These are phyloP conservation scores for Adansonia digitata DNA, from an alignment of 345 rosid genomes.

Conservation along the genomic window DNA sequence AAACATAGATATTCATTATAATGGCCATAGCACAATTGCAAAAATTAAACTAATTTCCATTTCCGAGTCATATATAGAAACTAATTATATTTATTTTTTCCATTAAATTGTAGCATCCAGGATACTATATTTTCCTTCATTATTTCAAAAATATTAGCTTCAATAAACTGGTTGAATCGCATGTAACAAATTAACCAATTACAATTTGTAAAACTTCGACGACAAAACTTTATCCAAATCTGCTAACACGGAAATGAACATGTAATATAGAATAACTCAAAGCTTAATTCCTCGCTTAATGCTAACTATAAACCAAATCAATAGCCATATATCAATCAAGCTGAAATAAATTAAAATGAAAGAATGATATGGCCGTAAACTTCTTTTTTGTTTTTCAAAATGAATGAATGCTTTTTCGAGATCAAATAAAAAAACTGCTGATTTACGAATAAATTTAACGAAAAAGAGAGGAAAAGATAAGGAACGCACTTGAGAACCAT, in stretches of 20 bases:
- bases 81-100: neutral
- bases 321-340: neutral
- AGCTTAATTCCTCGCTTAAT: neutral
- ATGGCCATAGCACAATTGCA: no score
- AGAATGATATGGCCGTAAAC: neutral
- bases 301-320: neutral
- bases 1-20: no score
- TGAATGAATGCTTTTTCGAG: neutral
- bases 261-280: neutral
- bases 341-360: neutral
- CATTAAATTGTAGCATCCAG: neutral
- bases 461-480: neutral
- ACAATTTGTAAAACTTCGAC: no score
- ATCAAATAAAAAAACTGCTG: neutral
- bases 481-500: conserved; percentile 47
- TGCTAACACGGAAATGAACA: neutral
- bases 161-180: neutral
- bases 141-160: neutral
- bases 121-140: neutral
- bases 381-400: neutral
- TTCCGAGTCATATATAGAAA: neutral
- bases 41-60: neutral
- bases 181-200: neutral
- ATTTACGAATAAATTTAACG: neutral
- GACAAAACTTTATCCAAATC: neutral